Base-by-base conservation (phyloP, 495 filamentous ascomycete genomes). In the Penicillium desertorum region DNA sequence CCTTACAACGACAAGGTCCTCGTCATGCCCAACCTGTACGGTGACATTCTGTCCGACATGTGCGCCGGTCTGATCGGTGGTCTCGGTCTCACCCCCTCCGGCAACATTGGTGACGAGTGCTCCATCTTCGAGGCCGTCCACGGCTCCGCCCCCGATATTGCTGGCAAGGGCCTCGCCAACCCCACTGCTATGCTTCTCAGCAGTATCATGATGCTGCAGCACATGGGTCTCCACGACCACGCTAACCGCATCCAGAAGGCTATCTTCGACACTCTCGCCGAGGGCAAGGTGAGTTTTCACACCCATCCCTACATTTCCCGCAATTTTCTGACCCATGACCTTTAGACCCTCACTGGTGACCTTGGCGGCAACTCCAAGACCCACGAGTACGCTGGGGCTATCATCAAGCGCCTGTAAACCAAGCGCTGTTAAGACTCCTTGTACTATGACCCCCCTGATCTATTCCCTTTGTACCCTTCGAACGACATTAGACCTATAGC, bases 81-180 rank as follows among this genome's bases (percentile, higher is more conserved):
- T 75, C 88, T 98, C 57, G 94, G 94, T 70, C 84, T 98, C 36
- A 98, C 94, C 48, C 94, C 94, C 57, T 96, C 92, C 36, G 95
- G 92, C 64, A 98, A 98, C 82, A 98, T 98, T 69, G 95, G 94
- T 71, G 91, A 96, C 76, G 90, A 96, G 80, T 96, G 91, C 84
- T 94, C 90, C 65, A 98, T 98, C 79, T 98, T 98, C 83, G 94
- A 98, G 81, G 95, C 94, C 59, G 95, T 98, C 67, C 94, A 98
- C 79, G 94, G 94, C 66, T 96, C 92, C 44, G 94, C 94, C 34
- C 94, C 94, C 46, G 94, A 98, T 73, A 98, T 98, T 69, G 95
- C 93, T 52, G 94, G 94, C 71, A 92, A 96, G 84, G 86, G 83
- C 44, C 87, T 96, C 52, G 93, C 93, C 68, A 98, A 98, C 82